These are phyloP conservation scores for Mycena kentingensis DNA, from an alignment of 768 basidiomycete genomes.

Conservation along the genomic window DNA sequence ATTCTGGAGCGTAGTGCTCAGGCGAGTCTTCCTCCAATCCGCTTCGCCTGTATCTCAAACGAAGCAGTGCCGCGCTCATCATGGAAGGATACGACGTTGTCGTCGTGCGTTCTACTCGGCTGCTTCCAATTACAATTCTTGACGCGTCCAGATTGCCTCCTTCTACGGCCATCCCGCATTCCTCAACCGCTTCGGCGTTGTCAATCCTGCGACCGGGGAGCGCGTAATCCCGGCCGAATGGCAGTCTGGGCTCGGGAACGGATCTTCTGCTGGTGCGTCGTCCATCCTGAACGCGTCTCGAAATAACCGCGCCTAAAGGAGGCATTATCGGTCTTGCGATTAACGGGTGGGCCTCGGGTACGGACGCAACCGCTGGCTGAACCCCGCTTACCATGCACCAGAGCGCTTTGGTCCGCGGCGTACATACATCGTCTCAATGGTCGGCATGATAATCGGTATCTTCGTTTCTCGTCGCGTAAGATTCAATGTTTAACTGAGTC, in stretches of 20 bases:
- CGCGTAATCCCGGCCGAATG: conserved; percentile 22
- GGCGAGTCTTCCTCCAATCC: too few relatives aligned
- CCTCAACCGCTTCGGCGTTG: conserved; percentile 23
- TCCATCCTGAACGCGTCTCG: too few relatives aligned
- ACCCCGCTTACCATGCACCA: conserved; percentile 15
- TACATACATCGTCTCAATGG: conserved; percentile 22
- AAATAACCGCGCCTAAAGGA: too few relatives aligned
- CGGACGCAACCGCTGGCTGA: too few relatives aligned
- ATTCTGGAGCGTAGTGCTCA: conserved; percentile 26
- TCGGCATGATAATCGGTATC: conserved; percentile 20
- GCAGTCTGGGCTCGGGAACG: conserved; percentile 26
- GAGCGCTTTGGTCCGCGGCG: conserved; percentile 25
- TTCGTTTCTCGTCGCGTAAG: too few relatives aligned
- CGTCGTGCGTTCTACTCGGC: conserved; percentile 17
- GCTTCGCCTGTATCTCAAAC: too few relatives aligned
- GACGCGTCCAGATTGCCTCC: conserved; percentile 6
- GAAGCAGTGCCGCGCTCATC: conserved; percentile 24
- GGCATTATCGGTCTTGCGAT: conserved; percentile 26
- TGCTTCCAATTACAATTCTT: neutral
- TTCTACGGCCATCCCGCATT: conserved; percentile 22
- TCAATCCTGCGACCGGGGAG: conserved; percentile 12
- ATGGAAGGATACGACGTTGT: conserved; percentile 31
- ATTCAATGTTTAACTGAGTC: too few relatives aligned
- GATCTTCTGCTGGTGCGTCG: conserved; percentile 20
- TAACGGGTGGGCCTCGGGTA: conserved; percentile 2